phyloP scores from a whole-genome alignment of 2,329 filamentous ascomycete genomes.

The Xylariaceae sp. region DNA sequence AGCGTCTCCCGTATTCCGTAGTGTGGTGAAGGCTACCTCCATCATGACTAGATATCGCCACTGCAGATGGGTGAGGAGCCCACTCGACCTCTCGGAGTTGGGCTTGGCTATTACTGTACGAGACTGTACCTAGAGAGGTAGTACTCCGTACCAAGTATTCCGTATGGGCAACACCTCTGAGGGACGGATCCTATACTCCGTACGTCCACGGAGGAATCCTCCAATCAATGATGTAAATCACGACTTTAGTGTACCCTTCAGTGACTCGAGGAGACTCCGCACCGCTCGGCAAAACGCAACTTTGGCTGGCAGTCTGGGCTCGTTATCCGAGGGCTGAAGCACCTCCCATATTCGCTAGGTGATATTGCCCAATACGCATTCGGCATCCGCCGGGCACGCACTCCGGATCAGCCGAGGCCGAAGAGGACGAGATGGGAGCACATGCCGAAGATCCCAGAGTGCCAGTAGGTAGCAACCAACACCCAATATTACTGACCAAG shows the following conservation, averaged over 20 bases:
- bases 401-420: constrained; percentile 14
- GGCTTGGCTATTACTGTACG: not conserved
- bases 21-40: not conserved
- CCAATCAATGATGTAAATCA: too few relatives aligned
- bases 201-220: too few relatives aligned
- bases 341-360: not conserved
- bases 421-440: not conserved
- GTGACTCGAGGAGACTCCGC: too few relatives aligned
- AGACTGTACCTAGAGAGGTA: not conserved
- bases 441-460: not conserved
- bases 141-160: not conserved
- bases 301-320: not conserved
- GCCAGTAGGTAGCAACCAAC: not conserved
- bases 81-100: too few relatives aligned
- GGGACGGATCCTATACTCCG: too few relatives aligned
- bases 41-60: not conserved
- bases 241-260: too few relatives aligned
- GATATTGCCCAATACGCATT: constrained; percentile 12
- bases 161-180: not conserved
- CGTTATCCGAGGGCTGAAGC: not conserved
- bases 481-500: constrained; percentile 5
- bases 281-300: too few relatives aligned
- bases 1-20: too few relatives aligned
- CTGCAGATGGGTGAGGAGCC: too few relatives aligned
- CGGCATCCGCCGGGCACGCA: constrained; percentile 28